Evolutionary conservation across 805 yeast species (phyloP), one percentile per base, ranked within the genome.

Genomic region (Candida argentea): DNA sequence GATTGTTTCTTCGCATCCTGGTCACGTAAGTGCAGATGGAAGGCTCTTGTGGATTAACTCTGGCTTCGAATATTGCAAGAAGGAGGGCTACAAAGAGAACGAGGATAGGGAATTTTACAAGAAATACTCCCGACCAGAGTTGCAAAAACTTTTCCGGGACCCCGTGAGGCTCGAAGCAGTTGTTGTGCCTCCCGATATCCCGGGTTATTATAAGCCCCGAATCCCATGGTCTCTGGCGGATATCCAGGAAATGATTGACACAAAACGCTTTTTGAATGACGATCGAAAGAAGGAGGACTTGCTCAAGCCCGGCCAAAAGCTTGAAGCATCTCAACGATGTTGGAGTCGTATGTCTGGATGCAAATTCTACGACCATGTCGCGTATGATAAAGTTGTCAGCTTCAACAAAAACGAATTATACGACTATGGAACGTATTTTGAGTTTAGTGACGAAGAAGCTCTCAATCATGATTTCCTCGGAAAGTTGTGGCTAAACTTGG

Each of bases 1-100:
- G 31, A 37, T 62, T 6, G 61, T 67, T 32, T 57, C 65, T 2
- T 44, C 61, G 1, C 68, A 62, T 36, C 68, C 68, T 0, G 67
- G 67, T 4, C 68, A 62, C 37, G 42, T 62, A 4, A 40, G 44
- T 29, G 33, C 34, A 9, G 37, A 43, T 6, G 67, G 65, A 1
- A 45, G 40, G 27, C 34, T 62, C 11, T 35, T 62, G 24, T 62
- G 68, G 68, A 50, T 62, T 24, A 62, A 62, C 36, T 61, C 67
- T 2, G 68, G 68, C 1, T 61, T 57, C 32, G 43, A 52, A 4
- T 59, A 42, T 31, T 62, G 68, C 43, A 62, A 62, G 33, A 61
- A 60, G 33, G 61, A 59, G 30, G 63, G 65, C 2, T 44, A 42
- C 27, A 46, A 32, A 31, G 35, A 52, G 26, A 67, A 61, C 30